Evolutionary conservation across 2,329 filamentous ascomycete genomes (phyloP), one percentile per base, ranked within the genome.

Genomic region (Phialemoniopsis sp.): DNA sequence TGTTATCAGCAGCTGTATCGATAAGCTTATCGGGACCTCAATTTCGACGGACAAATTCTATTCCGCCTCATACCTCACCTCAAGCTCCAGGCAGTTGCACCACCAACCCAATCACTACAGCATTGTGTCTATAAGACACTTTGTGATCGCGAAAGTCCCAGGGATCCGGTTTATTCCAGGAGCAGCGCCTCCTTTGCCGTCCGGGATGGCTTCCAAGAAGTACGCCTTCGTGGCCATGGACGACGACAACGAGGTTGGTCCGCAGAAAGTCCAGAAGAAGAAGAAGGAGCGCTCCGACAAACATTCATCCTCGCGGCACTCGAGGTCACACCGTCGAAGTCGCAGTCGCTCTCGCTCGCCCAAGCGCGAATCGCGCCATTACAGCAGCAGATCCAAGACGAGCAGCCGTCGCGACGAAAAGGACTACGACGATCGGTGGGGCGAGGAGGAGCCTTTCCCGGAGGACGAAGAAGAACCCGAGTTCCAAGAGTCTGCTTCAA

Each of bases 381-480:
- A 70, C 41, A 47, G 39, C 36, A 52, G 49, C 32, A 38, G 46
- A 5, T 10, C 65, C 63, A 40, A 67, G 54, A 55, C 59, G 61
- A 56, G 59, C 64, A 47, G 45, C 59, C 48, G 55, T 47, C 52
- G 51, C 49, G 54, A 44, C 49, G 60, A 63, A 26, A 55, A 42
- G 28, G 78, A 86, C 46, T 83, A 85, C 47, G 85, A 89, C 35
- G 85, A 89, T 53, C 71, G 86, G 39, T 94, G 89, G 88, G 88
- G 82, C 2, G 87, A 93, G 51, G 85, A 90, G 54, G 85, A 87
- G 50, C 67, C 72, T 1, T 65, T 66, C 13, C 56, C 59, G 5
- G 67, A 64, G 8, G 61, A 63, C 10, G 62, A 64, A 10, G 70
- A 68, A 19, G 71, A 73, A 36, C 67, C 68, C 2, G 81, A 85